Base-by-base conservation (phyloP, 257 asterid genomes). In the Ilex aquifolium region DNA sequence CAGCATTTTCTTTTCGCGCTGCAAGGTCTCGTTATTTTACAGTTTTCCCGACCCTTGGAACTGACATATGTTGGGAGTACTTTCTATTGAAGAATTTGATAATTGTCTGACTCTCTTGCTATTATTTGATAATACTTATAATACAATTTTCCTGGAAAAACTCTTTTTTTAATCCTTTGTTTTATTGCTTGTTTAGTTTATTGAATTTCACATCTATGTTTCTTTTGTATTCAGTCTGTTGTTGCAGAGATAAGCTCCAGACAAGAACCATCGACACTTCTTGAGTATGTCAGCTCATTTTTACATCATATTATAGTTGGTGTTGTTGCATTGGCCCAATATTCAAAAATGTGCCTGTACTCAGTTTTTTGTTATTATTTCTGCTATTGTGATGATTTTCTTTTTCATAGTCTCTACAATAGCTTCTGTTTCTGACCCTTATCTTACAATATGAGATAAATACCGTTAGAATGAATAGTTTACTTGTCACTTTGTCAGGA, bases 1-100 rank as follows among this genome's bases (percentile, higher is more conserved):
- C 60, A 90, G 99, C 83, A 90, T 87, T 64, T 90, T 93, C 75
- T 93, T 93, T 79, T 90, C 99, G 3, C 95, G 99, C 67, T 90
- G 97, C 91, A 93, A 90, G 99, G 99, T 93, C 44, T 4, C 52
- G 76, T 68, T 59, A 32, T 44, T 67, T 62, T 53, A 55, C 54
- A 55, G 32, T 57, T 67, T 74, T 66, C 55, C 32, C 53, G 70
- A 62, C 67, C 66, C 63, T 69, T 59, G 69, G 61, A 53, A 58
- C 64, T 71, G 46, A n/a, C 31, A 21, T 31, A 44, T 57, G 57
- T 64, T 16, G 31, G 36, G 69, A 14, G 40, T 53, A 44, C 56
- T 46, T 42, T 61, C 39, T 50, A 0, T 70, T 7, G 36, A 54
- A 55, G 36, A 32, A 54, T 32, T 61, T 63, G 30, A 53, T 53